A percentile compares a stretch with the other conserved stretches of the same genome.
Conservation (phyloP, 2,329 filamentous ascomycete genomes). For the Davidsoniella neocaledoniae region DNA sequence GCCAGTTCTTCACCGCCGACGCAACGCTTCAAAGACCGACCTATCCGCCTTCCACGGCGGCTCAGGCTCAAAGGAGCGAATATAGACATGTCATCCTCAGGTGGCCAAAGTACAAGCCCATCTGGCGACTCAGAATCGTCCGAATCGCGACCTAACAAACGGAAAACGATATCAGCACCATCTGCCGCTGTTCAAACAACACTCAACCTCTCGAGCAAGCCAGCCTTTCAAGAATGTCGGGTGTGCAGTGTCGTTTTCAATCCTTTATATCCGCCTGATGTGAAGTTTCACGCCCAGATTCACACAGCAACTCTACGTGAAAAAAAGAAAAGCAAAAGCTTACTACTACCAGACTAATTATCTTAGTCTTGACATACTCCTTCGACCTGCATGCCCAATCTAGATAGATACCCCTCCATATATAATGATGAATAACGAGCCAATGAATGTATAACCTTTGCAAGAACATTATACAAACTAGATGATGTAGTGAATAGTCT, state of each 20-base stretch:
- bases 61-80: not conserved
- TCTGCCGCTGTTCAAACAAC: constrained; percentile 22
- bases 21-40: not conserved
- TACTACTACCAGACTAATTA: too few species aligned
- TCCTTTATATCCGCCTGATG: constrained; percentile 26
- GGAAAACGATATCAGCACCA: not conserved
- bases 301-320: constrained; percentile 21
- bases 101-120: not conserved
- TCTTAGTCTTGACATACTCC: too few species aligned
- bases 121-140: not conserved
- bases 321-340: constrained; percentile 14
- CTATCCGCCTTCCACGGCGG: not conserved
- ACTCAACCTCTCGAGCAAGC: constrained; percentile 26
- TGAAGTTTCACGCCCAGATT: constrained; percentile 25
- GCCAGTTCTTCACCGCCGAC: not conserved
- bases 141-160: not conserved
- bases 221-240: constrained; percentile 27
- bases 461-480: too few species aligned
- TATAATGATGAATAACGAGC: too few species aligned
- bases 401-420: too few species aligned
- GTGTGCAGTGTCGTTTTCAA: constrained; percentile 28
- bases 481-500: too few species aligned
- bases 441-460: too few species aligned
- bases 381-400: too few species aligned
- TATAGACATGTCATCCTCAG: not conserved